Conservation (phyloP, 2,329 filamentous ascomycete species). For the Fusarium oligoseptatum region DNA sequence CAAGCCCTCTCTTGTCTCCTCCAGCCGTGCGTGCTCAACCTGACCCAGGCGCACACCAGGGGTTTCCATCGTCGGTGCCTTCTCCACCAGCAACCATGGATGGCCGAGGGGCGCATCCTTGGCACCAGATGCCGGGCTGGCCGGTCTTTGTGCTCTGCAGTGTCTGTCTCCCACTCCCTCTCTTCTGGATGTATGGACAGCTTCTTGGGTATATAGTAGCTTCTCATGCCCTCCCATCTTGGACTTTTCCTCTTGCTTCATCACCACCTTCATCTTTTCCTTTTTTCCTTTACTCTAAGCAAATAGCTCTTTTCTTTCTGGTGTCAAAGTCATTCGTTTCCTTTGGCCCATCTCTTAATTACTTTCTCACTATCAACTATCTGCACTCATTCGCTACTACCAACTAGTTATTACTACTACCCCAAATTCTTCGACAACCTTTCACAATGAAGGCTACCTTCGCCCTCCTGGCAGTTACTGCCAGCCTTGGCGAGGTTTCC, state of each 20-base stretch:
- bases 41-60: constrained; percentile 24
- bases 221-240: constrained; percentile 40
- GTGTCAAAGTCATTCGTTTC: constrained; percentile 70
- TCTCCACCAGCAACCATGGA: constrained; percentile 37
- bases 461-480: constrained; percentile 64
- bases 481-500: constrained; percentile 63
- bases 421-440: constrained; percentile 16
- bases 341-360: constrained; percentile 57
- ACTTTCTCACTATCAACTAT: constrained; percentile 44
- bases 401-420: constrained; percentile 38
- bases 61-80: constrained; percentile 33
- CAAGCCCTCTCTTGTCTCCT: constrained; percentile 13
- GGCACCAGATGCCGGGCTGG: constrained; percentile 40
- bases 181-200: constrained; percentile 18
- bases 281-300: constrained; percentile 40
- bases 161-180: constrained; percentile 13
- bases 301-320: constrained; percentile 43
- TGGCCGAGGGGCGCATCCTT: constrained; percentile 30
- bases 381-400: constrained; percentile 39
- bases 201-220: constrained; percentile 48
- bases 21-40: constrained; percentile 30
- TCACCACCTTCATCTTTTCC: constrained; percentile 47
- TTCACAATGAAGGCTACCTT: constrained; percentile 66
- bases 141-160: constrained; percentile 34
- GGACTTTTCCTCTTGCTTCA: constrained; percentile 34